Evolutionary conservation across 2,329 filamentous ascomycete genomes (phyloP), one percentile per base, ranked within the genome.

Genomic region (Penicillium hesseltinei): DNA sequence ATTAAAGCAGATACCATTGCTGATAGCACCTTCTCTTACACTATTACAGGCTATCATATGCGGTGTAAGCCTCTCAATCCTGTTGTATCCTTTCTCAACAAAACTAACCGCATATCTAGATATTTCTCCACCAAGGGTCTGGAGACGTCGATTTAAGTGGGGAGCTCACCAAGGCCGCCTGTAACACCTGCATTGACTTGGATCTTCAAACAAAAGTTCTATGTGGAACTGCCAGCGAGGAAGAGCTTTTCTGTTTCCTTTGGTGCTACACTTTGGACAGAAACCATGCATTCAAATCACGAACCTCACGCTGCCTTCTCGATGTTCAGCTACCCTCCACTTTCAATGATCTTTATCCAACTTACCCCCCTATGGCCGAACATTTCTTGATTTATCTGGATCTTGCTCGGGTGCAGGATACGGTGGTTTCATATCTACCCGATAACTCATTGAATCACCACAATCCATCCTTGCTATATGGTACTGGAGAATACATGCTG

Each of bases 221-320:
- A 4, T 29, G 21, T 40, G 29, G 17, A 44, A 35, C 15, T 5
- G 25, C 27, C 19, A 58, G 46, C 19, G 61, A 63, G 39, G 65
- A 66, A 38, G 63, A 65, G 33, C 47, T 58, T 27, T 66, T 61
- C 51, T 67, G 65, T 47, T 47, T 64, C 21, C 52, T 67, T 15
- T 66, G 65, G 64, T 66, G 64, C 48, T 67, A 66, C 36, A 63
- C 56, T 29, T 35, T 67, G 44, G 65, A 67, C 39, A 54, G 58
- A 35, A 67, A 66, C 42, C 62, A 67, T 44, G 63, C 64, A 5
- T 64, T 59, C 49, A 67, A 66, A 43, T 51, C 61, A 15, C 61
- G 60, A 13, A 39, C 45, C 10, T 45, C 52, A 13, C 48, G 40
- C 19, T 49, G 56, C 21, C 54, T 57, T n/a, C 48, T 61, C 31